Conservation (phyloP, 768 basidiomycete species). For the Boletus reticuloceps region DNA sequence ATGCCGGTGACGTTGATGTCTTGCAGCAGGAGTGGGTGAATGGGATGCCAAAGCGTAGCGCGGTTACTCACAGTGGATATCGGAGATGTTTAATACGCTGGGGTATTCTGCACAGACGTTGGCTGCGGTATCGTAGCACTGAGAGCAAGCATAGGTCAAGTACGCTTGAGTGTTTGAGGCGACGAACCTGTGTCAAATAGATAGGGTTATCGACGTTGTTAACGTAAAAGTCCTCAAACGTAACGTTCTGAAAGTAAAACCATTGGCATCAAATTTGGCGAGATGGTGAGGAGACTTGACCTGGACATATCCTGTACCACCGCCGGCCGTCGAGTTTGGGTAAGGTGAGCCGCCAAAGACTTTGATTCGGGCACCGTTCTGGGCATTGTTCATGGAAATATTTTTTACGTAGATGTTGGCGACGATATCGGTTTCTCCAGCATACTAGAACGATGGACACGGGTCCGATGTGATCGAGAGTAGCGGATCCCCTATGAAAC, state of each 20-base stretch:
- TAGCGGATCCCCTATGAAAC: neutral
- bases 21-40: slow-evolving; percentile 3
- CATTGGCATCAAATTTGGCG: neutral
- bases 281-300: slow-evolving; percentile 12
- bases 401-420: slow-evolving; percentile 42
- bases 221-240: slow-evolving; percentile 27
- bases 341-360: slow-evolving; percentile 45
- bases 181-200: slow-evolving; percentile 34
- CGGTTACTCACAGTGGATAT: slow-evolving; percentile 38
- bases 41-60: neutral
- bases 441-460: slow-evolving; percentile 24
- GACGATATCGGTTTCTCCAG: slow-evolving; percentile 41
- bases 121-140: slow-evolving; percentile 39
- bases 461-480: neutral
- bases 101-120: slow-evolving; percentile 38
- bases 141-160: neutral
- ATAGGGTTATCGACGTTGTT: slow-evolving; percentile 43
- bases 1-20: slow-evolving; percentile 41
- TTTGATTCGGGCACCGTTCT: slow-evolving; percentile 53
- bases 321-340: slow-evolving; percentile 38
- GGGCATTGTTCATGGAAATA: slow-evolving; percentile 43
- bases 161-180: no score
- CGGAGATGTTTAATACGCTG: slow-evolving; percentile 37
- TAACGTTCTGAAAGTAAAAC: slow-evolving; percentile 14
- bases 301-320: slow-evolving; percentile 42